Evolutionary conservation across 129 eudicot species (phyloP).

Genomic region (Arctium lappa): DNA sequence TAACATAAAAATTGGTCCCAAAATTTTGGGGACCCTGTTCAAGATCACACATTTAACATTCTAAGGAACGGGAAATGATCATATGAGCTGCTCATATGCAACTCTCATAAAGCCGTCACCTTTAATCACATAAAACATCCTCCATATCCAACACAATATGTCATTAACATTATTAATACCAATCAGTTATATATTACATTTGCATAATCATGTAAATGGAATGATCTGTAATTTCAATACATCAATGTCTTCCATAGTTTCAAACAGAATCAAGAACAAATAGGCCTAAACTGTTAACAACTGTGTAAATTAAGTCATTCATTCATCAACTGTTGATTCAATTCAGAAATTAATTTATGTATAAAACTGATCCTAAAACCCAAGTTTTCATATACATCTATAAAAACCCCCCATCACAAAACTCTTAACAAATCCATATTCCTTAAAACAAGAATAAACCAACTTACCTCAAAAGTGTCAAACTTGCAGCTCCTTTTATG

Average conservation of each 20-base stretch:
- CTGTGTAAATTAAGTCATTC: not conserved
- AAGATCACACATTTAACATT: no score
- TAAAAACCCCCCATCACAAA: slow-evolving; percentile 17
- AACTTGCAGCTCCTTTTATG: slow-evolving; percentile 23
- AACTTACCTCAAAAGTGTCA: slow-evolving; percentile 4
- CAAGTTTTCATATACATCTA: slow-evolving; percentile 24
- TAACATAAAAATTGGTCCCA: no score
- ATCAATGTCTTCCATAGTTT: not conserved
- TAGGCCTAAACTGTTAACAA: not conserved
- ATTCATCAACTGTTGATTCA: not conserved
- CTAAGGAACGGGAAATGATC: no score
- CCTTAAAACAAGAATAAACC: slow-evolving; percentile 11
- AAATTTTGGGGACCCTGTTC: no score
- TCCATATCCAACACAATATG: not conserved
- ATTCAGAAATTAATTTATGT: slow-evolving; percentile 18
- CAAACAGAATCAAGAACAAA: not conserved
- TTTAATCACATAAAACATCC: not conserved
- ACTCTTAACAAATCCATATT: slow-evolving; percentile 13
- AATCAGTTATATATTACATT: not conserved
- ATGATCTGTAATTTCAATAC: not conserved
- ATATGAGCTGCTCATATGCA: no score
- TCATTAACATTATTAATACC: not conserved
- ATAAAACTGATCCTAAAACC: slow-evolving; percentile 21
- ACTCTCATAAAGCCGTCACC: not conserved
- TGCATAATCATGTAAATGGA: not conserved